Conservation (phyloP, 2,329 filamentous ascomycete species). For the Aspergillus hortae region DNA sequence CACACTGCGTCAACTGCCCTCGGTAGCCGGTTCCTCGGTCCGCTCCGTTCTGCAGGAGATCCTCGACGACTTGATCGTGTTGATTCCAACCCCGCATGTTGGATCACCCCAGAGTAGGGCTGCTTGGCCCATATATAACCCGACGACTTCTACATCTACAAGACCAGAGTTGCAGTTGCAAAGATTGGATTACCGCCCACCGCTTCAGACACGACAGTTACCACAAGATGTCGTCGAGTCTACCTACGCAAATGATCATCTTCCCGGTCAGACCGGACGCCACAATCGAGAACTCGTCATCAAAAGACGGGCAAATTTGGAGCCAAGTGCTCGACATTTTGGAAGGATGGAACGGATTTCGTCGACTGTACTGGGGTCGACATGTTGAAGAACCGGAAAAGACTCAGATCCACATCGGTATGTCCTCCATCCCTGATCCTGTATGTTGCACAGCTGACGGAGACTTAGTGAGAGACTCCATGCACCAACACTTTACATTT, state of each 20-base stretch:
- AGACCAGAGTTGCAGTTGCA: neutral
- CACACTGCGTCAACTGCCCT: neutral
- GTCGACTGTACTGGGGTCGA: conserved; percentile 28
- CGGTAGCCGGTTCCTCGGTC: conserved; percentile 6
- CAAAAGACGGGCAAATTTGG: conserved; percentile 20
- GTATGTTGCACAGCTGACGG: neutral
- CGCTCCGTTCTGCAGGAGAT: neutral
- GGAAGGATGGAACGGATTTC: conserved; percentile 20
- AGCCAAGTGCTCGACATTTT: conserved; percentile 14
- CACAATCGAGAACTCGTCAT: conserved; percentile 57
- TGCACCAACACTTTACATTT: conserved; percentile 21
- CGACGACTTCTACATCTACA: neutral
- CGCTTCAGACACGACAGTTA: neutral
- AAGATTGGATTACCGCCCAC: neutral
- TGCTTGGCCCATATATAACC: neutral
- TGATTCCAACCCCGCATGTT: neutral
- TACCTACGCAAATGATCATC: conserved; percentile 20
- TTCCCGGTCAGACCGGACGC: conserved; percentile 41
- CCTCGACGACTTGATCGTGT: neutral
- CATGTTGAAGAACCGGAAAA: conserved; percentile 26
- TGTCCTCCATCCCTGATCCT: conserved; percentile 4
- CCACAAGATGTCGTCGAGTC: neutral
- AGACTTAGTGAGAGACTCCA: conserved; percentile 14
- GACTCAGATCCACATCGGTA: conserved; percentile 30
- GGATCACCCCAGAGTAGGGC: neutral